These are phyloP conservation scores for Teunomyces funiuensis DNA, from an alignment of 805 yeast species.

Conservation along the genomic window DNA sequence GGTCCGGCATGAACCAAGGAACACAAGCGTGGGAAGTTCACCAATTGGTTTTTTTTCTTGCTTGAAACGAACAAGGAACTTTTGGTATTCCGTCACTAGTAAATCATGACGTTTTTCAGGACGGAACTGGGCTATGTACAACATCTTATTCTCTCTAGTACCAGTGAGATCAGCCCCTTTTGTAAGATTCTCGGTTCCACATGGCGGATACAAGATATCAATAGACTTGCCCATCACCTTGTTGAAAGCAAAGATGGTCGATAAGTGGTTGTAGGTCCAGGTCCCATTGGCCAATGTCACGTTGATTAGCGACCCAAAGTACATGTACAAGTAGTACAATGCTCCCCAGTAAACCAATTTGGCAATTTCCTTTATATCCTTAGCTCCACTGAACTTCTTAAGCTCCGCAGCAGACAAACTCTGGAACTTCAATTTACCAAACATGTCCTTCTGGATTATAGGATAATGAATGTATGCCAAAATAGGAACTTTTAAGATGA, in stretches of 20 bases:
- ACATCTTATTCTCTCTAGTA: slow-evolving; percentile 37
- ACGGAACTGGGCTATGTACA: slow-evolving; percentile 87
- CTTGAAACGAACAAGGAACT: slow-evolving; percentile 40
- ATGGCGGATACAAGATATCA: slow-evolving; percentile 81
- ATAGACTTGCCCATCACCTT: slow-evolving; percentile 19
- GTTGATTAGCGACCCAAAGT: slow-evolving; percentile 65
- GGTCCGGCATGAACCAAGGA: slow-evolving; percentile 84
- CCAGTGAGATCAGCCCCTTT: slow-evolving; percentile 6
- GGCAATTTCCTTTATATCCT: slow-evolving; percentile 17
- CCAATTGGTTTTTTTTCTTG: slow-evolving; percentile 16
- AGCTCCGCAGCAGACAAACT: slow-evolving; percentile 14
- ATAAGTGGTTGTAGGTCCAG: slow-evolving; percentile 85
- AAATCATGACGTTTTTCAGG: slow-evolving; percentile 90
- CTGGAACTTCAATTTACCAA: slow-evolving; percentile 50
- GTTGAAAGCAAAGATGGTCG: slow-evolving; percentile 58
- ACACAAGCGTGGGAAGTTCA: slow-evolving; percentile 55
- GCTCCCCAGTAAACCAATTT: slow-evolving; percentile 68
- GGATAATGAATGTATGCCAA: slow-evolving; percentile 95
- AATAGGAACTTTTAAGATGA: slow-evolving; percentile 67
- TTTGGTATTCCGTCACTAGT: slow-evolving; percentile 61
- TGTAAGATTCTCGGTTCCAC: slow-evolving; percentile 60
- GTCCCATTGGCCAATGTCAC: slow-evolving; percentile 78
- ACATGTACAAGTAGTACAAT: slow-evolving; percentile 62
- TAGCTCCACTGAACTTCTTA: slow-evolving; percentile 17
- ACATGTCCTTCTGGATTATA: slow-evolving; percentile 84